phyloP scores from a whole-genome alignment of 2,329 filamentous ascomycete genomes.

The Tolypocladium ophioglossoides region DNA sequence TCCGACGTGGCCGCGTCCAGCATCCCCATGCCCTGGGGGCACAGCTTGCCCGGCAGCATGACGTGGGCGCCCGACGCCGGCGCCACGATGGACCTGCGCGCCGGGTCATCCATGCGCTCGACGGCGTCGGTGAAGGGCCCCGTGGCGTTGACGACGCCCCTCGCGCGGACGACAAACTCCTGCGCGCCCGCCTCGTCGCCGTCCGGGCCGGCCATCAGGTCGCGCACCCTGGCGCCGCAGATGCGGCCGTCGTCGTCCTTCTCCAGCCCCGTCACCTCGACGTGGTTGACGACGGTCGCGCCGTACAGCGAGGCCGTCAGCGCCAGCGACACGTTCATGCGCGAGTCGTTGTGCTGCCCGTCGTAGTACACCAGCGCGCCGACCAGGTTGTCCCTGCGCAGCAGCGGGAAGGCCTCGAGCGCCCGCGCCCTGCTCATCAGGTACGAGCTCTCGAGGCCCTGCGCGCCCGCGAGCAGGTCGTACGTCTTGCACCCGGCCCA shows the following conservation, averaged over 20 bases:
- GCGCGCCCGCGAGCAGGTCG: slow-evolving; percentile 69
- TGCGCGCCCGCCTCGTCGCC: slow-evolving; percentile 40
- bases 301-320: slow-evolving; percentile 74
- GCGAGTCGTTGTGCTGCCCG: slow-evolving; percentile 77
- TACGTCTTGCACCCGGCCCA: slow-evolving; percentile 66
- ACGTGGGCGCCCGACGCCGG: slow-evolving; percentile 77
- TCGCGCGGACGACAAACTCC: slow-evolving; percentile 62
- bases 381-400: slow-evolving; percentile 62
- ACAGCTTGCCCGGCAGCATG: slow-evolving; percentile 69
- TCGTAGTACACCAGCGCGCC: slow-evolving; percentile 81
- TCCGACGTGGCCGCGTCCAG: slow-evolving; percentile 75
- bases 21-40: slow-evolving; percentile 70
- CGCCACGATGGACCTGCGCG: slow-evolving; percentile 61
- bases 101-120: slow-evolving; percentile 68
- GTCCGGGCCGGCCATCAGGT: slow-evolving; percentile 50
- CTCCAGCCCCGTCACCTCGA: slow-evolving; percentile 64
- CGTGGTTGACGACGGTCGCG: slow-evolving; percentile 69
- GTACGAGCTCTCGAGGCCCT: slow-evolving; percentile 77
- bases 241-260: slow-evolving; percentile 62
- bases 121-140: slow-evolving; percentile 74
- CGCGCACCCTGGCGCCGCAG: slow-evolving; percentile 47
- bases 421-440: slow-evolving; percentile 70
- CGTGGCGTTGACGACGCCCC: slow-evolving; percentile 75
- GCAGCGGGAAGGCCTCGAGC: slow-evolving; percentile 66
- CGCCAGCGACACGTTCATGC: slow-evolving; percentile 77